These are phyloP conservation scores for Irpex sp. DNA, from an alignment of 1,284 basidiomycete genomes.

Conservation along the genomic window DNA sequence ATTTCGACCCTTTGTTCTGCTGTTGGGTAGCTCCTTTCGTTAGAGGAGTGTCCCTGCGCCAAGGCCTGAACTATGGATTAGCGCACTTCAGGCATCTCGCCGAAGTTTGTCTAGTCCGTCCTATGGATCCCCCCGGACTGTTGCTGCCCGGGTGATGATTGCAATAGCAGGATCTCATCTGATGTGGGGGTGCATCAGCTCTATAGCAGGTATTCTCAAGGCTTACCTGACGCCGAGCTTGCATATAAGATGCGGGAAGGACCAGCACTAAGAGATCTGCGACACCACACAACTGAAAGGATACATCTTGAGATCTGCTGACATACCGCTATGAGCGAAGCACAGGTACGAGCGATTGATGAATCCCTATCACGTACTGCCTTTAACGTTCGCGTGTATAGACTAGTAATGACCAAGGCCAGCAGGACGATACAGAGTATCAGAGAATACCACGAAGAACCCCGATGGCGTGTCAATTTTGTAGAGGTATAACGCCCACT, in stretches of 20 bases:
- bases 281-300: neutral
- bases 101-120: neutral
- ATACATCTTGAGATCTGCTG: neutral
- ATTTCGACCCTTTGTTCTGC: neutral
- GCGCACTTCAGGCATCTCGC: neutral
- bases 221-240: neutral
- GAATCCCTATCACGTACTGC: too few species aligned
- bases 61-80: neutral
- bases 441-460: slow-evolving; percentile 23
- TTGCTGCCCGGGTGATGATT: neutral
- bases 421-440: slow-evolving; percentile 3
- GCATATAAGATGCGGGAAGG: slow-evolving; percentile 1
- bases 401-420: slow-evolving; percentile 1
- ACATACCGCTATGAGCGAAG: slow-evolving; percentile 6
- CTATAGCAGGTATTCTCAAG: neutral
- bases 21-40: neutral
- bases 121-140: neutral
- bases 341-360: neutral
- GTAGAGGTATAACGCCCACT: slow-evolving; percentile 19
- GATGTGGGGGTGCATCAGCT: neutral
- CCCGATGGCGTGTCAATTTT: slow-evolving; percentile 28
- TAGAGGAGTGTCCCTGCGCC: neutral
- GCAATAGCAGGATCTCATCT: neutral
- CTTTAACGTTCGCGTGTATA: neutral
- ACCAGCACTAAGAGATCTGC: neutral